Conservation (phyloP, 192 early-diverging fungal species). For the Geranomyces michiganensis region DNA sequence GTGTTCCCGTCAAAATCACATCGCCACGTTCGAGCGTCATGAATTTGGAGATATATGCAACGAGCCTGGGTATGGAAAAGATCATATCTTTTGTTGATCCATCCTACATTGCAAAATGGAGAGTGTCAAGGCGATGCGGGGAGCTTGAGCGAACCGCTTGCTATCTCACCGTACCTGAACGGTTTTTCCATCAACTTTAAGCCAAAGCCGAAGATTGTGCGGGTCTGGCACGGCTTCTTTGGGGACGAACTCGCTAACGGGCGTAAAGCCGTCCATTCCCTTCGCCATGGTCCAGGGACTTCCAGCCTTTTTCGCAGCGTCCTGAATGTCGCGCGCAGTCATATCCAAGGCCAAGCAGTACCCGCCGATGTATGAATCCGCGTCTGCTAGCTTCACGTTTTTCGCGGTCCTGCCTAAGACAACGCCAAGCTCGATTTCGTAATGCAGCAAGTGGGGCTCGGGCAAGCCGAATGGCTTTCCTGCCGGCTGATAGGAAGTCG, state of each 20-base stretch:
- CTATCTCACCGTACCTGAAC: too few relatives aligned
- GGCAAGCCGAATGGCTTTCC: conserved; percentile 2
- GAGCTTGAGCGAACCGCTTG: too few relatives aligned
- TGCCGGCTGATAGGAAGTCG: conserved; percentile 70
- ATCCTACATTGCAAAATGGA: too few relatives aligned
- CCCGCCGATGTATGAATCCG: conserved; percentile 57
- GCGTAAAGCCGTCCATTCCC: conserved; percentile 94
- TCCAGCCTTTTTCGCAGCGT: conserved; percentile 78
- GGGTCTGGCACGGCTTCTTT: conserved; percentile 71
- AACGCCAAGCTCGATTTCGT: conserved; percentile 85
- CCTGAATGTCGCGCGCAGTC: conserved; percentile 90
- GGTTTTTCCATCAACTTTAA: conserved; percentile 49
- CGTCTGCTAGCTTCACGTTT: conserved; percentile 67
- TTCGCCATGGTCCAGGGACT: conserved; percentile 92
- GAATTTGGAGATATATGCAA: conserved; percentile 79
- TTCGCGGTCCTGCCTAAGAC: conserved; percentile 83
- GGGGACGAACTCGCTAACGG: conserved; percentile 83
- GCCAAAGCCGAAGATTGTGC: conserved; percentile 72
- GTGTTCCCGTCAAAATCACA: conserved; percentile 87
- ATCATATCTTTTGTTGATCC: conserved; percentile 78
- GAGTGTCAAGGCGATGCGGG: too few relatives aligned
- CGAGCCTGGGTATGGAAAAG: conserved; percentile 77
- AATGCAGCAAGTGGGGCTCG: conserved; percentile 62
- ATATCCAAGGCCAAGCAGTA: conserved; percentile 90
- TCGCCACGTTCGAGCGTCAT: conserved; percentile 92